Evolutionary conservation across 192 early-diverging fungal genomes (phyloP), one percentile per base, ranked within the genome.

Genomic region (Linnemannia elongata): DNA sequence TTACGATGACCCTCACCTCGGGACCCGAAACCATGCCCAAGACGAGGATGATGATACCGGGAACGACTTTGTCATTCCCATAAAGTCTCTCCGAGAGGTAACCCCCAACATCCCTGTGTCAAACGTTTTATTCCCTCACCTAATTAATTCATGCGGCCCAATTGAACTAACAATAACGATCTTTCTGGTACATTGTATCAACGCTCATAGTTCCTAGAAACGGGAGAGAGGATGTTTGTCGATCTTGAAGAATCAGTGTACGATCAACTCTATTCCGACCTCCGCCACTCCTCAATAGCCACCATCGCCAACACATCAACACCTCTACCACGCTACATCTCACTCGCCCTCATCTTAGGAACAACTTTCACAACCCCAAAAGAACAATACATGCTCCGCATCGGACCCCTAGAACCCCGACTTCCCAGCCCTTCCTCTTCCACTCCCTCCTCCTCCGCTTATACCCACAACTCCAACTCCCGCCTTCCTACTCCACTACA

Each of bases 371-470:
- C 69, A 4, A 76, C 74, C 13, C 78, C 78, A 42, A 80, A 73
- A 36, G 83, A 85, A 27, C 83, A 85, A n/a, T 85, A 85, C 78
- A 85, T 85, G 83, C 80, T 85, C 22, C 77, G 77, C 15, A 72
- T 85, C 30, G 83, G 83, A 38, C 83, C 83, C 0, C 47, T 85
- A 12, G 78, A 77, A 44, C 69, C 83, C 17, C 57, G 42, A 18
- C 75, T 44, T 0, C 20, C 49, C n/a, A 38, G 33, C 74, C 33
- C 36, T 17, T 36, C 52, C 5, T 18, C 52, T 2, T 55, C 75
- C 7, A 18, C 12, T 2, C 36, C 57, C 9, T 44, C 22, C 12
- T 1, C 9, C 4, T 39, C 39, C n/a, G 38, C 12, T 20, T 18
- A 72, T 10, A 44, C 1, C 72, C 38, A 39, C 6, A 39, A 39